A percentile compares a stretch with the other conserved stretches of the same genome.
Evolutionary conservation across 2,329 filamentous ascomycete genomes (phyloP).

Genomic region (Sordariomycetes sp.): DNA sequence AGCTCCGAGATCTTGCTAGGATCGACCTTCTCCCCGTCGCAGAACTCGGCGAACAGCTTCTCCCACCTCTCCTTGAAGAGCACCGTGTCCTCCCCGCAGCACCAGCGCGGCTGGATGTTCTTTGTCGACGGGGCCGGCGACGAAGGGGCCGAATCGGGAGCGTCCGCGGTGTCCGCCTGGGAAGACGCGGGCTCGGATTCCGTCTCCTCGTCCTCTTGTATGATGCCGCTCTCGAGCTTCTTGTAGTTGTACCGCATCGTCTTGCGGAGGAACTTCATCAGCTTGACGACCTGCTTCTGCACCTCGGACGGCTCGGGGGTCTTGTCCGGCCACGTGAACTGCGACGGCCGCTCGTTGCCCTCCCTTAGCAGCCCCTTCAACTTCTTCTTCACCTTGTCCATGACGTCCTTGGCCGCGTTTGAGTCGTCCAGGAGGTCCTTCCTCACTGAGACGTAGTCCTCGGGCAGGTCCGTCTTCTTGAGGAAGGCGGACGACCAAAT

Average conservation of each 20-base stretch:
- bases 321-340: conserved; percentile 96
- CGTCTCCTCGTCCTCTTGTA: conserved; percentile 42
- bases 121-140: conserved; percentile 39
- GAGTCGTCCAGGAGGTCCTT: conserved; percentile 96
- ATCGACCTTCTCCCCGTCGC: conserved; percentile 93
- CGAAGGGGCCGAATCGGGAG: neutral
- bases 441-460: conserved; percentile 78
- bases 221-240: conserved; percentile 57
- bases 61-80: conserved; percentile 96
- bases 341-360: conserved; percentile 82
- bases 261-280: conserved; percentile 94
- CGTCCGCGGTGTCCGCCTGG: neutral
- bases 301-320: conserved; percentile 92
- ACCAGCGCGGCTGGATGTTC: conserved; percentile 75
- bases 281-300: conserved; percentile 76
- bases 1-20: conserved; percentile 97
- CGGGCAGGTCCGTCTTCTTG: conserved; percentile 69
- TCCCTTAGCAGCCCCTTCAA: conserved; percentile 83
- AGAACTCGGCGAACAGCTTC: conserved; percentile 94
- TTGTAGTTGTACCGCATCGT: conserved; percentile 93
- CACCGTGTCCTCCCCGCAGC: conserved; percentile 86
- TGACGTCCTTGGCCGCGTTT: conserved; percentile 96
- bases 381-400: conserved; percentile 99
- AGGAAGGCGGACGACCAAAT: conserved; percentile 90
- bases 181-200: conserved; percentile 14